phyloP scores from a whole-genome alignment of 2,329 filamentous ascomycete species.

The Aspergillus aculeatinus region DNA sequence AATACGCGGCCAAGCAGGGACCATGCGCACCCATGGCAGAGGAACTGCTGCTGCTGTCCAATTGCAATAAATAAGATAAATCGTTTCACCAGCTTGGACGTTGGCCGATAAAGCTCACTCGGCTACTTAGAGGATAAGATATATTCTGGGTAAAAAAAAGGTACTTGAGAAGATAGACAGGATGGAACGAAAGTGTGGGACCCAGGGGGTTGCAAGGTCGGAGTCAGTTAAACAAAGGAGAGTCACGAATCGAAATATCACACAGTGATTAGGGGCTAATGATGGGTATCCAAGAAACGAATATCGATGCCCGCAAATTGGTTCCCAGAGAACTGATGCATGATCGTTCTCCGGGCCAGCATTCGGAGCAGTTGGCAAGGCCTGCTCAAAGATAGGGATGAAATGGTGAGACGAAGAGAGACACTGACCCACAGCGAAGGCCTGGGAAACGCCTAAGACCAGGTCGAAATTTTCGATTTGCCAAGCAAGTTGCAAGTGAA shows the following conservation, averaged over 20 bases:
- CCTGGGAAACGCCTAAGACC: conserved; percentile 12
- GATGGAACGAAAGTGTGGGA: neutral
- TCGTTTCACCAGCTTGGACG: neutral
- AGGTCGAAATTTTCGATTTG: neutral
- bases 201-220: neutral
- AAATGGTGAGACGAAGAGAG: conserved; percentile 12
- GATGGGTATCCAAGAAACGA: conserved; percentile 27
- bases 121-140: neutral
- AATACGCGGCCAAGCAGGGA: neutral
- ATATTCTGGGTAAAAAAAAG: conserved; percentile 4
- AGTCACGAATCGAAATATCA: conserved; percentile 18
- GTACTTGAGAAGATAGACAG: conserved; percentile 7
- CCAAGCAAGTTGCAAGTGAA: neutral
- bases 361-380: conserved; percentile 13
- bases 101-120: neutral
- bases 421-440: conserved; percentile 7
- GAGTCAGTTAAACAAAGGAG: neutral
- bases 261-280: conserved; percentile 23
- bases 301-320: conserved; percentile 20
- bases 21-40: neutral
- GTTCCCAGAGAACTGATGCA: neutral
- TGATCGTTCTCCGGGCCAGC: conserved; percentile 1
- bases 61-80: neutral
- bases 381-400: conserved; percentile 18
- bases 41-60: neutral